Evolutionary conservation across 345 rosid genomes (phyloP), one percentile per base, ranked within the genome.

Genomic region (Hibiscus syriacus): DNA sequence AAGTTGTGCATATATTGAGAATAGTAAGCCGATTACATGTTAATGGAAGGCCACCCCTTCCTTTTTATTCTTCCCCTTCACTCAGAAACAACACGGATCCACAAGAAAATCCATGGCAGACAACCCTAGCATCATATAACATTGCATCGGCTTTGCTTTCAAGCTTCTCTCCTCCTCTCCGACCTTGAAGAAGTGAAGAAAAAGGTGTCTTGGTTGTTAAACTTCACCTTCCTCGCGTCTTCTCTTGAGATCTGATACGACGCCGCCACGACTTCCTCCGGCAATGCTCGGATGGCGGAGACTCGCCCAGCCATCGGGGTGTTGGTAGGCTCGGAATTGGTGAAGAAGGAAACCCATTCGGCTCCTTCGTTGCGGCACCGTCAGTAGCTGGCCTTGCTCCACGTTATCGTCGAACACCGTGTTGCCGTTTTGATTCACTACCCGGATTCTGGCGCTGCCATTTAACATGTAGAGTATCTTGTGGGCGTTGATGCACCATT

Each of bases 281-380:
- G 98, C 53, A 92, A 64, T 2, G 79, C 89, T 41, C 89, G 55
- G 19, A 88, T 7, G 39, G 70, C 80, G 0, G 89, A 90, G 68
- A 84, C 83, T 20, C 58, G 58, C 2, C 97, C 97, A 0, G 88
- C 84, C 1, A 90, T 66, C 0, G 83, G 75, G 68, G 69, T 76
- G 30, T 70, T 53, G 73, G 73, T 71, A 25, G 90, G 86, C 17
- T 78, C 75, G 54, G 76, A 87, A 46, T 81, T 82, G 39, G 97
- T 93, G 80, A 80, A 86, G 79, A 93, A 87, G 8, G 86, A 39
- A 12, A 89, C 59, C 84, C 88, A 87, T 32, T 90, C 90, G 43
- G 86, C 88, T 58, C 80, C 84, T 2, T 82, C 81, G 12, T 67
- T 70, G 38, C 83, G 96, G 97, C 63, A 90, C 81, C 11, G 78